Conservation (phyloP, 2,329 filamentous ascomycete species). For the Pseudocercospora eumusae region DNA sequence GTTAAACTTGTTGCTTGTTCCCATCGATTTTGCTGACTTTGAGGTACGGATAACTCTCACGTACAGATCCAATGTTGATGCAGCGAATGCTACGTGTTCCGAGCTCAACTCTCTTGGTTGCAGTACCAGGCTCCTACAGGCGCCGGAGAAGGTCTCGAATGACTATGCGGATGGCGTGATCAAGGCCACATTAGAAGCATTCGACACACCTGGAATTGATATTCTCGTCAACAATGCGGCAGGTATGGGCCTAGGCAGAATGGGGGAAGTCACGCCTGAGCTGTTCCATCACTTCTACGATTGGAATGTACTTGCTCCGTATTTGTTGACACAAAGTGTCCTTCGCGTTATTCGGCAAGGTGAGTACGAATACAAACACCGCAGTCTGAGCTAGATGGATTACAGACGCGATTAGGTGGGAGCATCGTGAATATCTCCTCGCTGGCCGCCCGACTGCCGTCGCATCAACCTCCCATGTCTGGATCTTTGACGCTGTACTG, state of each 20-base stretch:
- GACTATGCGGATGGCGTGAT: slow-evolving; percentile 11
- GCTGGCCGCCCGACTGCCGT: slow-evolving; percentile 53
- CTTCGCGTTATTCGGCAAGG: slow-evolving; percentile 53
- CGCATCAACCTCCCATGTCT: slow-evolving; percentile 36
- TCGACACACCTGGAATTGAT: slow-evolving; percentile 40
- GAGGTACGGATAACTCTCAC: slow-evolving; percentile 44
- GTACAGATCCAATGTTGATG: slow-evolving; percentile 32
- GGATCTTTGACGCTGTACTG: slow-evolving; percentile 53
- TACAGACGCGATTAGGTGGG: no score
- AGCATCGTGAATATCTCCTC: slow-evolving; percentile 63
- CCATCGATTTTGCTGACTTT: no score
- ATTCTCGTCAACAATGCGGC: slow-evolving; percentile 49
- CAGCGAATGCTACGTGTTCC: slow-evolving; percentile 22
- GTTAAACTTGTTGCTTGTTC: no score
- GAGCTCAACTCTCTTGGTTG: slow-evolving; percentile 35
- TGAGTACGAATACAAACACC: no score
- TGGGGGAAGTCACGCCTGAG: slow-evolving; percentile 42
- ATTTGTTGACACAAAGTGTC: slow-evolving; percentile 57
- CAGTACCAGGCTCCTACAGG: slow-evolving; percentile 42
- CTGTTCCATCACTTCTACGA: slow-evolving; percentile 58
- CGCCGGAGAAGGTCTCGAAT: background rate
- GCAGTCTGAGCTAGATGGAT: no score
- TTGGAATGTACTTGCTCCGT: slow-evolving; percentile 57
- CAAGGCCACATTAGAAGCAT: slow-evolving; percentile 10
- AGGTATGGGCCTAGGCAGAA: background rate